These are phyloP conservation scores for Sugiyamaella paludigena DNA, from an alignment of 1,139 yeast genomes.

Conservation along the genomic window DNA sequence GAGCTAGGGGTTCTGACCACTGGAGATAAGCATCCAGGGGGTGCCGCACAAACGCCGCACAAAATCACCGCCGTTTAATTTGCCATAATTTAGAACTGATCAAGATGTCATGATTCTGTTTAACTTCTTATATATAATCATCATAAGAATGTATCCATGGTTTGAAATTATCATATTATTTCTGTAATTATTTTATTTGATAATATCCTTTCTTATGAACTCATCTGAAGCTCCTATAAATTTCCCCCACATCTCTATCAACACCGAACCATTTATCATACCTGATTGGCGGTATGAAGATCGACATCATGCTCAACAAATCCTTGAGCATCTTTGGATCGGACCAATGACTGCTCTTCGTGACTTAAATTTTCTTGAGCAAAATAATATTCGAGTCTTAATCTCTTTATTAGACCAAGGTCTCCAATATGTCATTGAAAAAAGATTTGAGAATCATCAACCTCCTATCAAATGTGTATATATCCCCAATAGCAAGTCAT, in stretches of 20 bases:
- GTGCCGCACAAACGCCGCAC: too few relatives aligned
- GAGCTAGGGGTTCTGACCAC: too few relatives aligned
- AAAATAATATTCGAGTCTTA: slow-evolving; percentile 28
- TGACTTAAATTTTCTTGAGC: slow-evolving; percentile 27
- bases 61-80: too few relatives aligned
- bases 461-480: background rate
- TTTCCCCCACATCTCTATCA: background rate
- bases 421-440: background rate
- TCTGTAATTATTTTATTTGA: background rate
- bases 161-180: background rate
- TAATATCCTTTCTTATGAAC: background rate
- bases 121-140: too few relatives aligned
- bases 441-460: background rate
- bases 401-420: slow-evolving; percentile 24
- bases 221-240: background rate
- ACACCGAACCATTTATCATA: background rate
- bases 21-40: too few relatives aligned
- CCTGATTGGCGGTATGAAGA: slow-evolving; percentile 33
- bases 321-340: slow-evolving; percentile 33
- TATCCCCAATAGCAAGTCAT: slow-evolving; percentile 1
- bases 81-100: too few relatives aligned
- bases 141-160: background rate
- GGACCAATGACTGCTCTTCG: slow-evolving; percentile 34
- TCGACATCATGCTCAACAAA: slow-evolving; percentile 32
- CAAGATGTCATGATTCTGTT: too few relatives aligned